A percentile compares a stretch with the other conserved stretches of the same genome.
phyloP scores from a whole-genome alignment of 257 asterid genomes.

The Solanum habrochaites region DNA sequence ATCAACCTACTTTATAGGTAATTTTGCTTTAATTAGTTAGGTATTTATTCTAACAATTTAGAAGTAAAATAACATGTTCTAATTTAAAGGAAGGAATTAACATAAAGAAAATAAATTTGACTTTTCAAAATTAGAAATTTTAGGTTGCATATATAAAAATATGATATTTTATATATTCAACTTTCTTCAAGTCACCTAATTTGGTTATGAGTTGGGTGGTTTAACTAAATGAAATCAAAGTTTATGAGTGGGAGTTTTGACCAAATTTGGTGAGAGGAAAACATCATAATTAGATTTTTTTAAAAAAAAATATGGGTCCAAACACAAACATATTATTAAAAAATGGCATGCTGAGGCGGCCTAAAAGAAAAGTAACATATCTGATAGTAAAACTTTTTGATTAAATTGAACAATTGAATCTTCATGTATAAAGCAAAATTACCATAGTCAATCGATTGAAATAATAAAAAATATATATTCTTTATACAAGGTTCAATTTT shows the following conservation, averaged over 20 bases:
- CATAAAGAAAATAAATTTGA: neutral
- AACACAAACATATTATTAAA: neutral
- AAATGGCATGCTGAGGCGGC: neutral
- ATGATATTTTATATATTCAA: neutral
- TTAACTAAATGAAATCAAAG: neutral
- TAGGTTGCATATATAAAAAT: neutral
- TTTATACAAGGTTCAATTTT: neutral
- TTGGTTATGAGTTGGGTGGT: neutral
- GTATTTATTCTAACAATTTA: neutral
- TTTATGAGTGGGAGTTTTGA: neutral
- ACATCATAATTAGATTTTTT: neutral
- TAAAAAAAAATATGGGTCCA: neutral
- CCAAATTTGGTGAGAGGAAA: neutral
- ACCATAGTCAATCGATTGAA: neutral
- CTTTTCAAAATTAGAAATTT: neutral
- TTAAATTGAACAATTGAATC: neutral
- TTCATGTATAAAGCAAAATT: too few species aligned
- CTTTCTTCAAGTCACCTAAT: neutral
- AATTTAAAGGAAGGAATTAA: neutral
- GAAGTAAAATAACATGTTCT: neutral
- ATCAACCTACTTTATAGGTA: rapidly evolving
- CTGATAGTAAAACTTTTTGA: neutral
- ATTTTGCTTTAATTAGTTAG: neutral
- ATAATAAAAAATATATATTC: too few species aligned
- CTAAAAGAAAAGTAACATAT: neutral